phyloP scores from a whole-genome alignment of 768 basidiomycete species.

The Amanita exitialis region DNA sequence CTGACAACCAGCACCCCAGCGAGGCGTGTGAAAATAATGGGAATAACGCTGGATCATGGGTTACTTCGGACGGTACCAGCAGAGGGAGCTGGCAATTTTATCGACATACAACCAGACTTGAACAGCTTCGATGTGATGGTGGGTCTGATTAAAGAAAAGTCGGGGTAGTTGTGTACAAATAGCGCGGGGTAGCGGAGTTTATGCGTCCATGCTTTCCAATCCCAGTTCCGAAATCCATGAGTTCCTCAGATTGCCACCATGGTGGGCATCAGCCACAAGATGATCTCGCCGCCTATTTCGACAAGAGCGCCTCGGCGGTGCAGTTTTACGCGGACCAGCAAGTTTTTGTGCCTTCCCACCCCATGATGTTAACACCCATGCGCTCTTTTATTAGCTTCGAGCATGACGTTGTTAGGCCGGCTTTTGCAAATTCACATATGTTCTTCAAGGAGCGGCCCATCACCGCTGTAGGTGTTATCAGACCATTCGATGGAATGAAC shows the following conservation, averaged over 20 bases:
- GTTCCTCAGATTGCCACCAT: not conserved
- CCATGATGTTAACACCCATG: not conserved
- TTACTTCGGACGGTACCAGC: slow-evolving; percentile 67
- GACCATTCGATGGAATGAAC: not conserved
- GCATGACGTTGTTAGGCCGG: slow-evolving; percentile 31
- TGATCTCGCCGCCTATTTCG: slow-evolving; percentile 23
- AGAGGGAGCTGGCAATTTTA: slow-evolving; percentile 32
- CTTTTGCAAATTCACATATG: slow-evolving; percentile 19
- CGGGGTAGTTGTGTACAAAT: not conserved
- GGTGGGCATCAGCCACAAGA: slow-evolving; percentile 5
- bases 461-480: slow-evolving; percentile 18
- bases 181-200: not conserved
- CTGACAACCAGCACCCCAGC: slow-evolving; percentile 70
- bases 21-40: slow-evolving; percentile 61
- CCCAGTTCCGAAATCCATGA: not conserved
- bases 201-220: not conserved
- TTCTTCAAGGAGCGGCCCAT: slow-evolving; percentile 25
- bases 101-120: slow-evolving; percentile 94
- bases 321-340: slow-evolving; percentile 25
- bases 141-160: slow-evolving; percentile 62
- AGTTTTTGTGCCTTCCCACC: not conserved
- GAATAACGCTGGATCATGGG: slow-evolving; percentile 85
- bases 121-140: slow-evolving; percentile 96
- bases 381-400: slow-evolving; percentile 25
- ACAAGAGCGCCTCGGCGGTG: slow-evolving; percentile 24